Base-by-base conservation (phyloP, 306 rosid species). In the Inga laurina region DNA sequence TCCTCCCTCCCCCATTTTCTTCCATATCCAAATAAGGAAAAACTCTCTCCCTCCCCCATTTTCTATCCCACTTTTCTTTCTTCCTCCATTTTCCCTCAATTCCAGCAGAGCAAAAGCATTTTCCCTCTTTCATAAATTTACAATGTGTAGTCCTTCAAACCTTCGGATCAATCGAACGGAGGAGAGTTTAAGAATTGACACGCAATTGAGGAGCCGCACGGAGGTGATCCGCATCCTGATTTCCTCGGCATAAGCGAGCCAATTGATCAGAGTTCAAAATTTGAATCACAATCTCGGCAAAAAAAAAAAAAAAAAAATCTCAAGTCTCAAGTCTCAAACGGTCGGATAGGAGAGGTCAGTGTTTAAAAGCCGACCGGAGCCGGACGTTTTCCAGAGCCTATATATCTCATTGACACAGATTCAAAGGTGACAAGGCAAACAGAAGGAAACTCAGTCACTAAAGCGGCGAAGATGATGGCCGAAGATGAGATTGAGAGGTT, bases 381-480 rank as follows among this genome's bases (percentile, higher is more conserved):
- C 49, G 49, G 49, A 45, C 49, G 49, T 10, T 12, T 14, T 48
- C 5, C 54, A 14, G 54, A 44, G 35, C 3, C 44, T n/a, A 30
- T 6, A 27, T 80, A 14, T 41, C 24, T 48, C 45, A 16, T 18
- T 14, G 61, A 54, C 22, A 5, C 16, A 56, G 24, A 59, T 22
- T 59, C 56, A 19, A 16, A 24, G 3, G 22, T 8, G 13, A 8
- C 10, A 35, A 59, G 46, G 27, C 9, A 8, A 61, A 41, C 27
- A 21, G 69, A 30, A 27, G 21, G 35, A 59, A n/a, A 9, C 76
- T 71, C 2, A 35, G 72, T 65, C 41, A 71, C 18, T 71, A n/a
- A 43, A 12, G 34, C 79, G 56, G 22, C 80, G 52, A 27, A 13
- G 82, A 68, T 72, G 72, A 86, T 82, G 90, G 85, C 83, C 79